Evolutionary conservation across 2,329 filamentous ascomycete species (phyloP).

Genomic region (Neopestalotiopsis rosae): DNA sequence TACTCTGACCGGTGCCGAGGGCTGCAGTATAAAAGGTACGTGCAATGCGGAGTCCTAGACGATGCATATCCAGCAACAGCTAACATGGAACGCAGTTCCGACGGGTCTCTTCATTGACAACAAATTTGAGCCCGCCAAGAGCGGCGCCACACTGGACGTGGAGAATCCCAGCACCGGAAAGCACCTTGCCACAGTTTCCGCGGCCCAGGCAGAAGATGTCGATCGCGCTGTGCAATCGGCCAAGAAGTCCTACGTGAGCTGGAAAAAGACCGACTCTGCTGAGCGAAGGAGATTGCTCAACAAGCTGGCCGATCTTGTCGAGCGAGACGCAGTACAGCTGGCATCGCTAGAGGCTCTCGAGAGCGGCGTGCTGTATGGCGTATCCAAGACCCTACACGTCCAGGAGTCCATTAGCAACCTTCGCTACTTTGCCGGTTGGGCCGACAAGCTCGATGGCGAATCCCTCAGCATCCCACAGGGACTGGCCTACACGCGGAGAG

Average conservation of each 20-base stretch:
- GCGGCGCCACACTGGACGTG: slow-evolving; percentile 1
- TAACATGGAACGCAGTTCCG: neutral
- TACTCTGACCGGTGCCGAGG: neutral
- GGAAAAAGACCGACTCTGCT: neutral
- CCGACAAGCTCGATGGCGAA: slow-evolving; percentile 32
- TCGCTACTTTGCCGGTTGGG: slow-evolving; percentile 57
- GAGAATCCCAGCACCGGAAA: slow-evolving; percentile 13
- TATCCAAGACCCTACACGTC: slow-evolving; percentile 49
- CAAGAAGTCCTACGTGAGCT: neutral
- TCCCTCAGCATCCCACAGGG: slow-evolving; percentile 2
- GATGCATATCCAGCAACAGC: neutral
- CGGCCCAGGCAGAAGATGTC: slow-evolving; percentile 5
- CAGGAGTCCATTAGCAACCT: slow-evolving; percentile 56
- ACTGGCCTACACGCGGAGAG: slow-evolving; percentile 1
- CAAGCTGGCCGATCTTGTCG: neutral
- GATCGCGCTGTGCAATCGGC: slow-evolving; percentile 5
- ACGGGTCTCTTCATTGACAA: slow-evolving; percentile 11
- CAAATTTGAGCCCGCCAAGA: neutral
- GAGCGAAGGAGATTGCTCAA: neutral
- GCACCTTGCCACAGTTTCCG: neutral
- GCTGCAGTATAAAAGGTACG: slow-evolving; percentile 5
- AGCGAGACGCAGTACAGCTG: neutral
- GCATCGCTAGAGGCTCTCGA: slow-evolving; percentile 40
- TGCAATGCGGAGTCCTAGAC: neutral
- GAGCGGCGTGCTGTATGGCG: slow-evolving; percentile 56